Percentiles rank a stretch among this genome's conserved stretches.
Evolutionary conservation across 2,329 filamentous ascomycete species (phyloP).

Genomic region (Cladophialophora chaetospira): DNA sequence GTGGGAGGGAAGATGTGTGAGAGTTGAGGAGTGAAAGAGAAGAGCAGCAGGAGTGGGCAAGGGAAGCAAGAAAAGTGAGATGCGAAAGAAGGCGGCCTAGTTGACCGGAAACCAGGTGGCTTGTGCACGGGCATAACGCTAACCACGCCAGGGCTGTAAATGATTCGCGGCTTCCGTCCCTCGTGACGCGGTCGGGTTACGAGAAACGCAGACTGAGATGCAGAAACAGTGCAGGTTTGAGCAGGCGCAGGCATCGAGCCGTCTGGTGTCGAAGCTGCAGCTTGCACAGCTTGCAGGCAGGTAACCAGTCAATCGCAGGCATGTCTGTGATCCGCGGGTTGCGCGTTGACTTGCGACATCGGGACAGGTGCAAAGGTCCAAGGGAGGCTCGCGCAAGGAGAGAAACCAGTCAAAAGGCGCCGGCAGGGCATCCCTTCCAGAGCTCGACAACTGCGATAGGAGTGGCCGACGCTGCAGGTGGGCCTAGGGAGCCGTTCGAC

Average conservation of each 20-base stretch:
- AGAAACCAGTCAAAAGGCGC: neutral
- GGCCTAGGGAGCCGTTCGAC: neutral
- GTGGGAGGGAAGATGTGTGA: neutral
- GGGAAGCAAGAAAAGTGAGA: slow-evolving; percentile 5
- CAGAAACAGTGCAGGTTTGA: slow-evolving; percentile 7
- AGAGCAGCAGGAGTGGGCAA: slow-evolving; percentile 5
- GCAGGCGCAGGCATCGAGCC: slow-evolving; percentile 3
- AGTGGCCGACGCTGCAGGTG: slow-evolving; percentile 1
- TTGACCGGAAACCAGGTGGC: slow-evolving; percentile 4
- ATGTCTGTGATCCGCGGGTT: neutral
- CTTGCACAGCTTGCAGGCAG: neutral
- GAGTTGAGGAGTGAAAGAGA: neutral
- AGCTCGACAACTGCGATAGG: neutral
- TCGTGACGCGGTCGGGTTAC: slow-evolving; percentile 14
- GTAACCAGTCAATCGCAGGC: neutral
- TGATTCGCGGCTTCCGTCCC: slow-evolving; percentile 11
- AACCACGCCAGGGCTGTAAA: neutral
- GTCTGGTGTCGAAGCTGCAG: neutral
- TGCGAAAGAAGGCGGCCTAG: neutral
- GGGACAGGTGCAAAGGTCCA: neutral
- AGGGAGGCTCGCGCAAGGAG: neutral
- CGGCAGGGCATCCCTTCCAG: neutral
- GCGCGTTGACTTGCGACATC: neutral
- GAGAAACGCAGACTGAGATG: neutral
- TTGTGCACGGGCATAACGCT: slow-evolving; percentile 8